Evolutionary conservation across 345 rosid genomes (phyloP).

Genomic region (Populus tremula): DNA sequence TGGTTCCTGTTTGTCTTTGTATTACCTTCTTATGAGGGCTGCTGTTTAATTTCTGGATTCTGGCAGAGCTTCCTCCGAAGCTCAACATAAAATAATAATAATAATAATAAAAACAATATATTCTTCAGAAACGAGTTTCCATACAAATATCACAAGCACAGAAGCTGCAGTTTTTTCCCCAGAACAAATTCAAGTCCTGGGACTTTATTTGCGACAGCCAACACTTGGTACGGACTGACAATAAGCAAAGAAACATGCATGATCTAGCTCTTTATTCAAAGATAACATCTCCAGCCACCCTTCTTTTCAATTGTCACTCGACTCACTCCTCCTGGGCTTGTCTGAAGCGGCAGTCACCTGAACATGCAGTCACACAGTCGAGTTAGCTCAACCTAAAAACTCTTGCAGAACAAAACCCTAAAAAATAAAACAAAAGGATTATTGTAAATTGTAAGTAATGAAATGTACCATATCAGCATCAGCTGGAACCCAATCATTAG

Average conservation of each 20-base stretch:
- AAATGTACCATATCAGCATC: constrained; percentile 34
- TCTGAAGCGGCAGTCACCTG: constrained; percentile 45
- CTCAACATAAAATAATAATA: no score
- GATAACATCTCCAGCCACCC: background rate
- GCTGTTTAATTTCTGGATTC: no score
- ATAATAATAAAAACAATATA: no score
- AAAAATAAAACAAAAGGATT: background rate
- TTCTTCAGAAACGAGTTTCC: background rate
- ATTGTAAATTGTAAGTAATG: background rate
- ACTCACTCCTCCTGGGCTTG: constrained; percentile 69
- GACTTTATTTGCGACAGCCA: background rate
- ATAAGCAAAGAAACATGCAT: background rate
- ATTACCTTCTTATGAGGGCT: no score
- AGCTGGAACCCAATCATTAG: constrained; percentile 67
- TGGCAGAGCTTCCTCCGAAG: no score
- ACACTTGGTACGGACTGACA: background rate
- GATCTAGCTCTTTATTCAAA: background rate
- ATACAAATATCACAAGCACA: background rate
- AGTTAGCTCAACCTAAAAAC: background rate
- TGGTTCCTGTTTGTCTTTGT: no score
- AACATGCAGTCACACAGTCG: constrained; percentile 1
- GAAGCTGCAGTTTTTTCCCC: no score
- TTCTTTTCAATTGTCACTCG: constrained; percentile 38
- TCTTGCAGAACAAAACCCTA: background rate
- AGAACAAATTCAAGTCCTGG: no score